Evolutionary conservation across 1,139 yeast species (phyloP).

Genomic region (Hyphopichia wangnamkhiaoensis): DNA sequence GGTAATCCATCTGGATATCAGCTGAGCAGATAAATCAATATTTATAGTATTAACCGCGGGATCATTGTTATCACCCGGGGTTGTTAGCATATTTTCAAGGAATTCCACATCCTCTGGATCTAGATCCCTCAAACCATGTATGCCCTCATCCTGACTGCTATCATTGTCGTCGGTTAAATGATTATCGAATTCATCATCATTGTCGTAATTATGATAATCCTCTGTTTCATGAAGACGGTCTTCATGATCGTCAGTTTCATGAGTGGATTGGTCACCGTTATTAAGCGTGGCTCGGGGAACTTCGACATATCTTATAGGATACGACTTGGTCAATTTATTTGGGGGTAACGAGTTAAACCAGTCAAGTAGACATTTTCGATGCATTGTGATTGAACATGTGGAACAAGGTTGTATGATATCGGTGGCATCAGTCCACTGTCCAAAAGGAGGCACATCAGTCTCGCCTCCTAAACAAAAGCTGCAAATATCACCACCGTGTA

Average conservation of each 20-base stretch:
- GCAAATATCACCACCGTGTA: constrained; percentile 27
- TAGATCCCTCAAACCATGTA: background rate
- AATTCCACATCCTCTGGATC: background rate
- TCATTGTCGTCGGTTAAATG: background rate
- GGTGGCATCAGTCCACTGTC: constrained; percentile 36
- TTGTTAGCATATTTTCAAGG: background rate
- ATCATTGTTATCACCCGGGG: background rate
- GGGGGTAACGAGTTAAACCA: constrained; percentile 44
- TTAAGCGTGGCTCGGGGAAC: no score
- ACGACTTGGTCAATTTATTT: constrained; percentile 16
- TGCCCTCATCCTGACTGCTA: background rate
- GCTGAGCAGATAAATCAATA: constrained; percentile 20
- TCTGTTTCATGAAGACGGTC: background rate
- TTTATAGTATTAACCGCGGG: constrained; percentile 13
- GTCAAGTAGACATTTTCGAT: constrained; percentile 43
- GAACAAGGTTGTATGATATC: constrained; percentile 44
- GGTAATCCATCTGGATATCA: constrained; percentile 20
- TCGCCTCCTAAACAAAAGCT: constrained; percentile 45
- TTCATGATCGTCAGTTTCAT: background rate
- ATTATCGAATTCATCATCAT: background rate
- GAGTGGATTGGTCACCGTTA: no score
- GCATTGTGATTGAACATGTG: constrained; percentile 40
- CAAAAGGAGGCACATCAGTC: constrained; percentile 46
- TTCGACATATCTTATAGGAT: no score
- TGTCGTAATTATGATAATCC: background rate